Conservation (phyloP, 805 yeast species). For the Ogataea thermomethanolica region DNA sequence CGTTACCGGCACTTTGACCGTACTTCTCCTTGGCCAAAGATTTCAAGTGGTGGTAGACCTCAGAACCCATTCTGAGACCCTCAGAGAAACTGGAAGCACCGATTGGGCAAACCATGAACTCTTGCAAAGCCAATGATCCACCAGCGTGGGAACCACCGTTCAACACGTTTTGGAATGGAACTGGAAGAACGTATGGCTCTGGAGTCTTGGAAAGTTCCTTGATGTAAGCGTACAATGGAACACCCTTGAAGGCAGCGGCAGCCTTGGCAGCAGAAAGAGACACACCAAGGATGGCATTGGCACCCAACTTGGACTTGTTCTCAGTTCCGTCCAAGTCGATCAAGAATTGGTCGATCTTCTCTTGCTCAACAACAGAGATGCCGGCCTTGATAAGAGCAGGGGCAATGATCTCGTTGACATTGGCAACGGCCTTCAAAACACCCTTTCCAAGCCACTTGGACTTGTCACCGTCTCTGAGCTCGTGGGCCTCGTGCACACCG, state of each 20-base stretch:
- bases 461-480: constrained; percentile 97
- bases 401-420: constrained; percentile 91
- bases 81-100: constrained; percentile 89
- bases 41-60: constrained; percentile 97
- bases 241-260: constrained; percentile 93
- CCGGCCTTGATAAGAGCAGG: constrained; percentile 84
- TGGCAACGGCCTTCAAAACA: constrained; percentile 93
- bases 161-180: constrained; percentile 97
- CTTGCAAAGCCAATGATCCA: constrained; percentile 98
- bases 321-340: constrained; percentile 90
- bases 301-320: constrained; percentile 97
- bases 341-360: constrained; percentile 81
- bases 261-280: constrained; percentile 97
- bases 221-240: constrained; percentile 91
- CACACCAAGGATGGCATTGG: constrained; percentile 97
- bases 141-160: constrained; percentile 99
- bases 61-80: constrained; percentile 95
- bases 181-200: constrained; percentile 91
- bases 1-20: constrained; percentile 99
- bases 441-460: constrained; percentile 99
- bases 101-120: constrained; percentile 97
- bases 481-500: constrained; percentile 97
- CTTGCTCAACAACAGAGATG: constrained; percentile 84
- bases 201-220: constrained; percentile 74
- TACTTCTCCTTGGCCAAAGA: constrained; percentile 87